Percentiles rank a stretch among this genome's conserved stretches.
phyloP scores from a whole-genome alignment of 2,329 filamentous ascomycete species.

The Tolypocladium pustulatum region DNA sequence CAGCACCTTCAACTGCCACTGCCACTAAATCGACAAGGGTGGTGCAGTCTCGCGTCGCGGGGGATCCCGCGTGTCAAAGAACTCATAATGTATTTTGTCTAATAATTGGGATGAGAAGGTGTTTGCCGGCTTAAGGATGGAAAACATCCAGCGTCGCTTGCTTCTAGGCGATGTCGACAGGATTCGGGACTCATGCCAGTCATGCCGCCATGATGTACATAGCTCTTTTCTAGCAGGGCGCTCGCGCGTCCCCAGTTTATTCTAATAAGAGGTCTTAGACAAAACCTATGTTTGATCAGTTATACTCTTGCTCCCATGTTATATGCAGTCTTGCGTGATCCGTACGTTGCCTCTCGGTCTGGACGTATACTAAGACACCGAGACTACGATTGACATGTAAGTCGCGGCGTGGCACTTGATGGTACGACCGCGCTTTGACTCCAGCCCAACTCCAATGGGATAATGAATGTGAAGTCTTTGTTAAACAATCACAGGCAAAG shows the following conservation, averaged over 20 bases:
- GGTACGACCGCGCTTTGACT: too few species aligned
- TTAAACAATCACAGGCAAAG: background rate
- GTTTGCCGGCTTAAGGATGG: background rate
- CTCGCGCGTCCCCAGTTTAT: background rate
- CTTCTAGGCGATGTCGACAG: constrained; percentile 1
- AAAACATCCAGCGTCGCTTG: background rate
- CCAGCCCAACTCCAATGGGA: background rate
- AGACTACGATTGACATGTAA: too few species aligned
- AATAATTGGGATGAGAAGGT: background rate
- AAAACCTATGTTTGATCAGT: background rate
- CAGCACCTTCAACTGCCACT: constrained; percentile 21
- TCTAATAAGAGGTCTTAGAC: background rate
- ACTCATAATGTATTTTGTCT: background rate
- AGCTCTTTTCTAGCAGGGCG: background rate
- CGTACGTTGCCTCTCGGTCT: too few species aligned
- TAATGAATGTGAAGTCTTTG: background rate
- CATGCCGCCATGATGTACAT: constrained; percentile 6
- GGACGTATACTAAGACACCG: too few species aligned
- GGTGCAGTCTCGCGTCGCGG: background rate
- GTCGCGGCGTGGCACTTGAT: too few species aligned
- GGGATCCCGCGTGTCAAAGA: background rate
- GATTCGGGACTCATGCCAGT: constrained; percentile 3
- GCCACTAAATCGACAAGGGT: constrained; percentile 10
- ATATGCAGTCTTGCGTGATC: background rate
- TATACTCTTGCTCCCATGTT: background rate